These are phyloP conservation scores for Avena atlantica DNA, from an alignment of 176 grass and related monocot species.

Conservation along the genomic window DNA sequence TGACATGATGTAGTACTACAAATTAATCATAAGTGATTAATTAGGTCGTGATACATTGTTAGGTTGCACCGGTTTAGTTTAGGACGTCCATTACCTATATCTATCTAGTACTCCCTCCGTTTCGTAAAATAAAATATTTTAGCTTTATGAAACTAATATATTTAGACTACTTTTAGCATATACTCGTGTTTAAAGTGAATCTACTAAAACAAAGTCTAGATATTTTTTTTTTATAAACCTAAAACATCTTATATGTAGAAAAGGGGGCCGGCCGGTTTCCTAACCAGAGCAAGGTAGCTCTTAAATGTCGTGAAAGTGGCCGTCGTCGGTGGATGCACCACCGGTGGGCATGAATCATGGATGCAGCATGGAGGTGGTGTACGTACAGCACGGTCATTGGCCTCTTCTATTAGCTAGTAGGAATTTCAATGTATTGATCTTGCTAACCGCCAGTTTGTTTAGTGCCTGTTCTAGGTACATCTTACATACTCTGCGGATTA, in stretches of 20 bases:
- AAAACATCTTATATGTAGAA: no score
- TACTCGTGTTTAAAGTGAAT: no score
- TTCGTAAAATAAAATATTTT: no score
- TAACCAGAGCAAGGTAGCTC: neutral
- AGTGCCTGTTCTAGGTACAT: no score
- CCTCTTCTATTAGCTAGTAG: neutral
- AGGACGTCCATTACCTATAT: neutral
- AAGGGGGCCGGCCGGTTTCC: no score
- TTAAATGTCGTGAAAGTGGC: constrained; percentile 32
- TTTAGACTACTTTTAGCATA: no score
- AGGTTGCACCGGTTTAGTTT: constrained; percentile 19
- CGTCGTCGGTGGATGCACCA: constrained; percentile 9
- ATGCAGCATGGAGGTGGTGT: neutral
- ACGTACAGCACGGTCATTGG: neutral
- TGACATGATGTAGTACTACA: neutral
- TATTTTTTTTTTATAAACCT: no score
- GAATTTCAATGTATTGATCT: neutral
- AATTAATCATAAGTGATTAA: neutral
- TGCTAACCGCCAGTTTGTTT: neutral
- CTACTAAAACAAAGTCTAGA: no score
- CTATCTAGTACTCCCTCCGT: neutral
- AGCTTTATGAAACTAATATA: no score
- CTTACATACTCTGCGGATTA: neutral
- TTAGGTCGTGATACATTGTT: neutral
- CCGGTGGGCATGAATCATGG: neutral